A percentile compares a stretch with the other conserved stretches of the same genome.
Evolutionary conservation across 2,329 filamentous ascomycete genomes (phyloP).

Genomic region (Exophiala xenobiotica): DNA sequence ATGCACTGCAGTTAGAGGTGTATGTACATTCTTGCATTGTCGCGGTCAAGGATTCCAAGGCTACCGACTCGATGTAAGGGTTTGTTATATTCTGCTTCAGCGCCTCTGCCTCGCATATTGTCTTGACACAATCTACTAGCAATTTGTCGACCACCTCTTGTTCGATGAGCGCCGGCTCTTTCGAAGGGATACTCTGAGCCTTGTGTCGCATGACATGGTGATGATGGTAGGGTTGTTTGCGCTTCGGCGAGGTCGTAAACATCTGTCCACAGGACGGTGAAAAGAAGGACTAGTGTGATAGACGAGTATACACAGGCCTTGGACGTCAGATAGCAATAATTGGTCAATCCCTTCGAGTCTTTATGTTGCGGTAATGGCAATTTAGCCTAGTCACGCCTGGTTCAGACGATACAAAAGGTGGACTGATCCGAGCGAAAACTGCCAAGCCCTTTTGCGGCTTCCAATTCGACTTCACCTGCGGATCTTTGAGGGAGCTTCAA

Average conservation of each 20-base stretch:
- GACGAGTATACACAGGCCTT: background rate
- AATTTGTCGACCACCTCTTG: slow-evolving; percentile 55
- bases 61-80: slow-evolving; percentile 50
- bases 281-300: background rate
- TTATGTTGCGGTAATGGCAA: too few species aligned
- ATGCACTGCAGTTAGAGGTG: background rate
- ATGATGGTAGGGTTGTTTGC: slow-evolving; percentile 42
- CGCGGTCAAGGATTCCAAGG: slow-evolving; percentile 56
- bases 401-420: slow-evolving; percentile 4
- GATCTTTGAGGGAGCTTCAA: slow-evolving; percentile 22
- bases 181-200: slow-evolving; percentile 31
- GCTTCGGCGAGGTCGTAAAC: slow-evolving; percentile 10
- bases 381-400: background rate
- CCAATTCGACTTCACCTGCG: slow-evolving; percentile 4
- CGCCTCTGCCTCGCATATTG: slow-evolving; percentile 29
- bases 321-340: too few species aligned
- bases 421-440: slow-evolving; percentile 7
- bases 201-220: slow-evolving; percentile 43
- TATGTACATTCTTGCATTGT: slow-evolving; percentile 60
- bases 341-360: too few species aligned
- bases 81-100: slow-evolving; percentile 24
- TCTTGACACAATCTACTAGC: slow-evolving; percentile 55
- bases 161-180: slow-evolving; percentile 48
- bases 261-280: slow-evolving; percentile 4
- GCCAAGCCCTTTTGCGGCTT: slow-evolving; percentile 5